A percentile compares a stretch with the other conserved stretches of the same genome.
phyloP scores from a whole-genome alignment of 2,329 filamentous ascomycete genomes.

The Coleophoma cylindrospora region DNA sequence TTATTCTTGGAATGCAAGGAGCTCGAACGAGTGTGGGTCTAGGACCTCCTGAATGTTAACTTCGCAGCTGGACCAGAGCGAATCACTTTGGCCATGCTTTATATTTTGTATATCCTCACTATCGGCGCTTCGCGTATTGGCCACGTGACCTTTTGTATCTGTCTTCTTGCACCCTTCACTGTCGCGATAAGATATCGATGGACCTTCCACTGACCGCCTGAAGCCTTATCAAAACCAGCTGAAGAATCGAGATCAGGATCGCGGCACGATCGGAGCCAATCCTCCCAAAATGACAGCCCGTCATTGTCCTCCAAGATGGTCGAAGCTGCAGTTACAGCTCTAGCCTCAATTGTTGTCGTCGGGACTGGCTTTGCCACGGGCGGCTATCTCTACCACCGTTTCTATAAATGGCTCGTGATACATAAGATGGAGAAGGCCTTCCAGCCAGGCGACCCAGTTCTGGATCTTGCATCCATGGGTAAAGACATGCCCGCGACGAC shows the following conservation, averaged over 20 bases:
- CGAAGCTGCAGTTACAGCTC: conserved; percentile 69
- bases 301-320: conserved; percentile 51
- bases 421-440: conserved; percentile 92
- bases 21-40: too few relatives aligned
- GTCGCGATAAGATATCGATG: background rate
- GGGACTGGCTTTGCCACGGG: conserved; percentile 60
- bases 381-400: conserved; percentile 73
- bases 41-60: too few relatives aligned
- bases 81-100: too few relatives aligned
- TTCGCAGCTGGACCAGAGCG: too few relatives aligned
- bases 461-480: conserved; percentile 68
- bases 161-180: too few relatives aligned
- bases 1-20: too few relatives aligned
- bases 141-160: too few relatives aligned
- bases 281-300: conserved; percentile 10
- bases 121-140: too few relatives aligned
- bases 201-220: background rate
- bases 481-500: conserved; percentile 45
- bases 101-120: too few relatives aligned
- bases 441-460: conserved; percentile 82
- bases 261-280: background rate
- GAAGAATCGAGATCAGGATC: background rate
- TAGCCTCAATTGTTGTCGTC: conserved; percentile 69
- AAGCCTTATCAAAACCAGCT: background rate
- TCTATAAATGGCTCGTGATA: conserved; percentile 88